Base-by-base conservation (phyloP, 2,329 filamentous ascomycete genomes). In the Fusarium abutilonis region DNA sequence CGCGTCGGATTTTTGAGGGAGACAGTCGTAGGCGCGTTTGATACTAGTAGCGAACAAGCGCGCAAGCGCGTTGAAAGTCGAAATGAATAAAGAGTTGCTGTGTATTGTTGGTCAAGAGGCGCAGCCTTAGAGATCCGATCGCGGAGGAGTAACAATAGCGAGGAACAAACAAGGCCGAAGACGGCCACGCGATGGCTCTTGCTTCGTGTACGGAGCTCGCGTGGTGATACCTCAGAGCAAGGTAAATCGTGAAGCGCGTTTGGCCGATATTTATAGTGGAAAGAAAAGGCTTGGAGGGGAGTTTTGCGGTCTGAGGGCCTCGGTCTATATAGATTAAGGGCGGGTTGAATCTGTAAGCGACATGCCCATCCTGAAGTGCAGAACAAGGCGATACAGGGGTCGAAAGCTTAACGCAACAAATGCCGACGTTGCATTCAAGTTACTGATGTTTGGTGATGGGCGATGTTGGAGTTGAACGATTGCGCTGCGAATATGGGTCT, bases 381-480 rank as follows among this genome's bases (percentile, higher is more conserved):
- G 43, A 32, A 17, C 31, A 41, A 35, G 43, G 54, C 42, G 52
- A 60, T 58, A 56, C 42, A 34, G 40, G 28, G 36, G 17, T 13
- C 36, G 35, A 52, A 36, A 56, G 36, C 32, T 53, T 46, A 56
- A 51, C 39, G 57, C 45, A 53, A 53, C 35, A 50, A 51, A 42
- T 69, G 62, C 58, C 57, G 56, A 44, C 53, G 54, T 56, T 50
- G 66, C 53, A 56, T 54, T 60, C 54, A 10, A 43, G 31, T 46
- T 21, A 19, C 19, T 35, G 31, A 42, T 60, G 55, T 60, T 53
- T 53, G 55, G 43, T 42, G 55, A 42, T 60, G 63, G 28, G 9
- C 65, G 60, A 56, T 60, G 62, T 48, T 47, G 52, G 42, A 59
- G 62, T 57, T 51, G 61, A 66, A 66, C 58, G 50, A 60, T 69